Evolutionary conservation across 1,139 yeast species (phyloP).

Genomic region (Hanseniaspora gamundiae): DNA sequence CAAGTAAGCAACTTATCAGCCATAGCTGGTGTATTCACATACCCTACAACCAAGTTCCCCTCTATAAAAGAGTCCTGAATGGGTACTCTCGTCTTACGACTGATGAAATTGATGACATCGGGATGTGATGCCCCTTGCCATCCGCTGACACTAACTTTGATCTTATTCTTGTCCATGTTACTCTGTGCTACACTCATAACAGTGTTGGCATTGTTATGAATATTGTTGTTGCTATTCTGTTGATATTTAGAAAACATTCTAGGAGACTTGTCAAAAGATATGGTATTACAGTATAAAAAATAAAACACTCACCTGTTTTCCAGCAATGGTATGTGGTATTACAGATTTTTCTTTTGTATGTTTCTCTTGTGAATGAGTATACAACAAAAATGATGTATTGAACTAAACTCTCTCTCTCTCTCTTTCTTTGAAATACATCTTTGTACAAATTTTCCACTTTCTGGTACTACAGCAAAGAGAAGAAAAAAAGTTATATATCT

Average conservation of each 20-base stretch:
- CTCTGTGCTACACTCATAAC: slow-evolving; percentile 19
- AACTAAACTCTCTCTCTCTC: no score
- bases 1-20: slow-evolving; percentile 49
- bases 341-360: no score
- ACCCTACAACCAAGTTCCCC: slow-evolving; percentile 40
- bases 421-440: no score
- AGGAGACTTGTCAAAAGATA: no score
- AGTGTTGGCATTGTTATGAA: slow-evolving; percentile 18
- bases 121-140: slow-evolving; percentile 74
- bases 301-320: no score
- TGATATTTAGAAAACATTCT: background rate
- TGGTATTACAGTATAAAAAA: no score
- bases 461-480: no score
- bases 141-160: slow-evolving; percentile 36
- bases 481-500: no score
- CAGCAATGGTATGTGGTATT: no score
- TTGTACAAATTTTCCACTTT: no score
- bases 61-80: slow-evolving; percentile 37
- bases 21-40: slow-evolving; percentile 41
- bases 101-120: slow-evolving; percentile 56
- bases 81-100: slow-evolving; percentile 50
- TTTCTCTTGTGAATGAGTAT: no score
- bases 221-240: slow-evolving; percentile 15
- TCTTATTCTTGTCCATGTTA: slow-evolving; percentile 16
- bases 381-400: no score